phyloP scores from a whole-genome alignment of 805 yeast genomes.

The Scheffersomyces ergatensis region DNA sequence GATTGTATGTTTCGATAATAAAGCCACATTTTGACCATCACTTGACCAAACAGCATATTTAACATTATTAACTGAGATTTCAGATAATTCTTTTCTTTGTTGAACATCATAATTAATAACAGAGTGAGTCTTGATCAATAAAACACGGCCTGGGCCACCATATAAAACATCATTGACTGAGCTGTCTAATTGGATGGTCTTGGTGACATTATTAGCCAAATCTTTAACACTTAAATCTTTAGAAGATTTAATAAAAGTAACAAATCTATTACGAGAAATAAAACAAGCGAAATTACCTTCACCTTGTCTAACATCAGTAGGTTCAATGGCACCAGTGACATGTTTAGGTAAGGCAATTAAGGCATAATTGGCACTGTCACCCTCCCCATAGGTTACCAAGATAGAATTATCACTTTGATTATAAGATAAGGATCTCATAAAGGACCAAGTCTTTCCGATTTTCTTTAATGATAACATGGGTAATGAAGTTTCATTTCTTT shows the following conservation, averaged over 20 bases:
- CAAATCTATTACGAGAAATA: conserved; percentile 93
- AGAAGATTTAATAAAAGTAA: conserved; percentile 63
- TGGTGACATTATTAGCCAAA: conserved; percentile 76
- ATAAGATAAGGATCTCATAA: conserved; percentile 79
- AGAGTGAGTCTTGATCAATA: conserved; percentile 67
- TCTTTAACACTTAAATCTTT: conserved; percentile 81
- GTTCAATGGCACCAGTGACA: conserved; percentile 91
- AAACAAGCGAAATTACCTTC: conserved; percentile 83
- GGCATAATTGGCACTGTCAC: conserved; percentile 65
- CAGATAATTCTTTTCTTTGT: conserved; percentile 77
- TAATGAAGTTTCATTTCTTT: conserved; percentile 59
- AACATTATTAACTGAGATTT: conserved; percentile 68
- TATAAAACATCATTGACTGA: conserved; percentile 68
- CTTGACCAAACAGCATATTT: conserved; percentile 88
- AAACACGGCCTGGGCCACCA: conserved; percentile 81
- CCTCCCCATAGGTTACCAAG: conserved; percentile 76
- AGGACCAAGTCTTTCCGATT: conserved; percentile 82
- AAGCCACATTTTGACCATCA: conserved; percentile 84
- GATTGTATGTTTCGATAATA: conserved; percentile 88
- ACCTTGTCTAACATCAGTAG: conserved; percentile 75
- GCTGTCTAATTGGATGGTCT: conserved; percentile 68
- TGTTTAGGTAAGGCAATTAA: conserved; percentile 79
- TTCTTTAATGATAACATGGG: conserved; percentile 84
- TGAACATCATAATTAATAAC: conserved; percentile 90
- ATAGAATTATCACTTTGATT: conserved; percentile 91